Percentiles rank a stretch among this genome's conserved stretches.
Evolutionary conservation across 768 basidiomycete genomes (phyloP).

Genomic region (Phanerodontia chrysosporium): DNA sequence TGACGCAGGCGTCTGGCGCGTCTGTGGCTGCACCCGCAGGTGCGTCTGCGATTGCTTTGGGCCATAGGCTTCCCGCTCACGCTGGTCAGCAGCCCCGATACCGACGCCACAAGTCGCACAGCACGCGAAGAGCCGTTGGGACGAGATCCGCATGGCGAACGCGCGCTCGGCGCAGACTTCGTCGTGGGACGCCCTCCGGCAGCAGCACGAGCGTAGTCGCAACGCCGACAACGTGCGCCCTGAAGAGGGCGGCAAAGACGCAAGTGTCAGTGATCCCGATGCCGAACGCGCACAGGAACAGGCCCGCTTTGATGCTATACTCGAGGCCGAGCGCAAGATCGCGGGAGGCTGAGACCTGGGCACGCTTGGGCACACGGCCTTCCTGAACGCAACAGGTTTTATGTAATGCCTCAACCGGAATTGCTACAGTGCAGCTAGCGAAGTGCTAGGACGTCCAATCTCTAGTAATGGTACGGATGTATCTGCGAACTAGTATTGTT

Average conservation of each 20-base stretch:
- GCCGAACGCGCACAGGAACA: conserved; percentile 40
- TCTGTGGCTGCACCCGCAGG: neutral
- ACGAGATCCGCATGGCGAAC: conserved; percentile 59
- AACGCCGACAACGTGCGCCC: conserved; percentile 12
- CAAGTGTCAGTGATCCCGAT: conserved; percentile 14
- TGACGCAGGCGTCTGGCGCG: neutral
- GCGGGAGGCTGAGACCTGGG: conserved; percentile 2
- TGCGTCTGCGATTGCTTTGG: too few species aligned
- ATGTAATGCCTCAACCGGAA: neutral
- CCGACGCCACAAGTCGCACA: neutral
- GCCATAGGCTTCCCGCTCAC: neutral
- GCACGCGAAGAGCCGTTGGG: conserved; percentile 45
- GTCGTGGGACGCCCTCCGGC: conserved; percentile 66
- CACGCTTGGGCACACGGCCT: neutral
- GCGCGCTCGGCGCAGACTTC: conserved; percentile 40
- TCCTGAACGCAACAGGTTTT: neutral
- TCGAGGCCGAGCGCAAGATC: conserved; percentile 52
- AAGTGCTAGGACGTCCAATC: neutral
- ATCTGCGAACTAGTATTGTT: neutral
- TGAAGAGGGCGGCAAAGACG: conserved; percentile 4
- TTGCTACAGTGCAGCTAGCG: neutral
- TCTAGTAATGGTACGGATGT: neutral
- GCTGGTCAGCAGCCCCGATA: too few species aligned
- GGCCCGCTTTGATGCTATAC: conserved; percentile 52
- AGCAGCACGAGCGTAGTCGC: conserved; percentile 44